Percentiles rank a stretch among this genome's conserved stretches.
Evolutionary conservation across 495 filamentous ascomycete species (phyloP).

Genomic region (Hyphodiscus hymeniophilus): DNA sequence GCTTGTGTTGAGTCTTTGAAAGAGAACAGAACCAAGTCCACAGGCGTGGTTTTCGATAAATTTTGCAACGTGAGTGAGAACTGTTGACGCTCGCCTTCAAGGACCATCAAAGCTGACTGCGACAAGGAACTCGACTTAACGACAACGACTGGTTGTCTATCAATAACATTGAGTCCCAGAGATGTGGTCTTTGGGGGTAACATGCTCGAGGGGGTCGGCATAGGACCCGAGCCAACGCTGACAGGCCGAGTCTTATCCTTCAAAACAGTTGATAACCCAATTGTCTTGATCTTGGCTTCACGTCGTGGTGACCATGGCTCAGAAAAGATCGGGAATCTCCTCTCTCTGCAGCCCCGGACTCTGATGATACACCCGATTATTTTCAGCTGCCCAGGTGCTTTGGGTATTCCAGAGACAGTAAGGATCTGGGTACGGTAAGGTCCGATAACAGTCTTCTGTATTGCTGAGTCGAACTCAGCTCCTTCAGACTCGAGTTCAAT

Average conservation of each 20-base stretch:
- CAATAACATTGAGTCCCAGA: slow-evolving; percentile 51
- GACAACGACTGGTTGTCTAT: slow-evolving; percentile 64
- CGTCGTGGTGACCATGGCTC: slow-evolving; percentile 64
- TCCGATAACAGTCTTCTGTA: slow-evolving; percentile 59
- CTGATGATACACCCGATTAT: slow-evolving; percentile 75
- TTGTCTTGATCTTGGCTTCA: slow-evolving; percentile 66
- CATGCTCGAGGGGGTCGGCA: slow-evolving; percentile 18
- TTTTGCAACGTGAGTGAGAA: slow-evolving; percentile 82
- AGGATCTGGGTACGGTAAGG: slow-evolving; percentile 76
- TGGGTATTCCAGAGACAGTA: slow-evolving; percentile 60
- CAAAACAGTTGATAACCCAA: slow-evolving; percentile 52
- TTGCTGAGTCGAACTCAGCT: slow-evolving; percentile 55
- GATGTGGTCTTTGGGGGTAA: slow-evolving; percentile 25
- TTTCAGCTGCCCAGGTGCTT: slow-evolving; percentile 53
- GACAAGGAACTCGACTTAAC: slow-evolving; percentile 70
- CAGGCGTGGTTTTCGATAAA: slow-evolving; percentile 56
- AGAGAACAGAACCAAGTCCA: slow-evolving; percentile 78
- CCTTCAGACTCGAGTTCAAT: slow-evolving; percentile 68
- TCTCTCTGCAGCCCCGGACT: slow-evolving; percentile 70
- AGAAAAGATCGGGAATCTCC: slow-evolving; percentile 74
- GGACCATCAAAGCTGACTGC: slow-evolving; percentile 82
- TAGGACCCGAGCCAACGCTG: slow-evolving; percentile 32
- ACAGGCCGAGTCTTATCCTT: slow-evolving; percentile 40
- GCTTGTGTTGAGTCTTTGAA: slow-evolving; percentile 82
- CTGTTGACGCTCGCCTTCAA: slow-evolving; percentile 72